These are phyloP conservation scores for Sanguinoderma infundibulare DNA, from an alignment of 1,284 basidiomycete genomes.

Conservation along the genomic window DNA sequence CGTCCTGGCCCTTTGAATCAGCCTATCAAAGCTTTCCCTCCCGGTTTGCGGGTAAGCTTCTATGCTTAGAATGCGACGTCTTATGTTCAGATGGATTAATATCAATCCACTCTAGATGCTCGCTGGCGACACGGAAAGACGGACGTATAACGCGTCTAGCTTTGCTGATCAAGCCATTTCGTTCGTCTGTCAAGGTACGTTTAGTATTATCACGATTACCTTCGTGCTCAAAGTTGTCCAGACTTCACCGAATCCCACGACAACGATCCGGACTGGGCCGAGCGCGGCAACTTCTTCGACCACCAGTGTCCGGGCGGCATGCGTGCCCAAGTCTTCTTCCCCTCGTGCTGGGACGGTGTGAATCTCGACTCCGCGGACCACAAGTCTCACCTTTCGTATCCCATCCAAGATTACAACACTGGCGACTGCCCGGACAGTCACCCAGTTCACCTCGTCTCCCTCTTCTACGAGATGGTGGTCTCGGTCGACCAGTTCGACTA, in stretches of 20 bases:
- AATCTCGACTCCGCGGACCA: constrained; percentile 53
- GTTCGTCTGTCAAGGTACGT: constrained; percentile 45
- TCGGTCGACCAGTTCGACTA: constrained; percentile 25
- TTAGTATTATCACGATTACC: background rate
- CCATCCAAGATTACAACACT: constrained; percentile 38
- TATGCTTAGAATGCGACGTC: background rate
- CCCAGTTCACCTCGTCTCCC: constrained; percentile 35
- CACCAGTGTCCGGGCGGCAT: constrained; percentile 42
- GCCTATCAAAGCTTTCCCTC: constrained; percentile 29
- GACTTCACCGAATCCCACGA: constrained; percentile 36
- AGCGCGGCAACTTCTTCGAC: constrained; percentile 32
- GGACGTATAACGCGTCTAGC: constrained; percentile 40
- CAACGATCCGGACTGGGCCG: constrained; percentile 25
- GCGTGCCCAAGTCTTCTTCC: constrained; percentile 49
- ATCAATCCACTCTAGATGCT: constrained; percentile 1
- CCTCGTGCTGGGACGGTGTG: constrained; percentile 47
- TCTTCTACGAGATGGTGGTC: constrained; percentile 37
- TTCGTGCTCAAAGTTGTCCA: background rate
- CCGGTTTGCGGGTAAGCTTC: constrained; percentile 27
- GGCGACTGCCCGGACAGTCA: constrained; percentile 36
- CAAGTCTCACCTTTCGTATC: constrained; percentile 58
- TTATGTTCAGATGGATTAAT: background rate
- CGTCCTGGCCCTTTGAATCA: constrained; percentile 17
- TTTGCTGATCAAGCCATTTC: constrained; percentile 44
- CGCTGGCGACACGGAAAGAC: constrained; percentile 31